Conservation (phyloP, 2,329 filamentous ascomycete genomes). For the Myriosclerotinia curreyana region DNA sequence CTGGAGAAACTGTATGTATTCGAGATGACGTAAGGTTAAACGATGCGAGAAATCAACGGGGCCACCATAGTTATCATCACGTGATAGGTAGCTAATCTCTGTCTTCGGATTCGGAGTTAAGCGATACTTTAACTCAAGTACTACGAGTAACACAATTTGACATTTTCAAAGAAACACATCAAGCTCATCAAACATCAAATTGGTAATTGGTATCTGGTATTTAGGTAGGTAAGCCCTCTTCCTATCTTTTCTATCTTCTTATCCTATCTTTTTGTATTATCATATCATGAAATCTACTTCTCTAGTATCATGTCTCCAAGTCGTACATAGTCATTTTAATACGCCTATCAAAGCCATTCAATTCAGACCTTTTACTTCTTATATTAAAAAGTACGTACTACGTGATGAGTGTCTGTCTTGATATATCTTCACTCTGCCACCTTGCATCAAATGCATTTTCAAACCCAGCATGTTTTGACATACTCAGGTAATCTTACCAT, state of each 20-base stretch:
- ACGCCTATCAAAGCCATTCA: background rate
- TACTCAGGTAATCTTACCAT: slow-evolving; percentile 6
- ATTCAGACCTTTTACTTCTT: background rate
- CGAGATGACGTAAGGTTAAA: background rate
- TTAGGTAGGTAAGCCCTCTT: background rate
- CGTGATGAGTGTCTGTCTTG: slow-evolving; percentile 9
- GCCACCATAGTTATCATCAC: background rate
- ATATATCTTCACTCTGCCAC: background rate
- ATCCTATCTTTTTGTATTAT: background rate
- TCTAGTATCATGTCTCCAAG: slow-evolving; percentile 5
- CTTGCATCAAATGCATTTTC: background rate
- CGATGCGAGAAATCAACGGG: background rate
- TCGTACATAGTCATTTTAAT: slow-evolving; percentile 4
- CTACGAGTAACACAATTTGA: too few relatives aligned
- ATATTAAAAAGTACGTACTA: background rate
- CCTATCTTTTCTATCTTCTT: background rate
- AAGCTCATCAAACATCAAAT: too few relatives aligned
- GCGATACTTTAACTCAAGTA: too few relatives aligned
- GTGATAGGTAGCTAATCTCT: background rate
- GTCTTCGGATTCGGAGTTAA: slow-evolving; percentile 7
- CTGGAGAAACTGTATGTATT: slow-evolving; percentile 2
- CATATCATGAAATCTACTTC: slow-evolving; percentile 7
- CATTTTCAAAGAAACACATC: too few relatives aligned
- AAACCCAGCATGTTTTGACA: slow-evolving; percentile 5
- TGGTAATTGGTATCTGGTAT: too few relatives aligned